Percentiles rank a stretch among this genome's conserved stretches.
phyloP scores from a whole-genome alignment of 1,284 basidiomycete genomes.

The Anthracocystis panici-leucophaei region DNA sequence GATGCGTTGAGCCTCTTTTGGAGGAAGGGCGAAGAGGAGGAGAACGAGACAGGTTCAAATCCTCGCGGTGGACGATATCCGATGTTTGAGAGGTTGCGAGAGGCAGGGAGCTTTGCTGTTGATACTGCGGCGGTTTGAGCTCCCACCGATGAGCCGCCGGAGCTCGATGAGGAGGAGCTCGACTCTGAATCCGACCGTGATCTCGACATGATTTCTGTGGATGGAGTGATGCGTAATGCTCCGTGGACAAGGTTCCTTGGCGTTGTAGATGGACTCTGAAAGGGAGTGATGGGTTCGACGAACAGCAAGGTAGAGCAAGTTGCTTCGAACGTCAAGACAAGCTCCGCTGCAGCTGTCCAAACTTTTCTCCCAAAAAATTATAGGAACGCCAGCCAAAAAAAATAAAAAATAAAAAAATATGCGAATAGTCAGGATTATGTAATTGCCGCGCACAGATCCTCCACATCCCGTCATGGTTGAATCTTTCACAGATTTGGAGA shows the following conservation, averaged over 20 bases:
- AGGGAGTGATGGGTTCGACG: neutral
- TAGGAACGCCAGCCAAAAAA: neutral
- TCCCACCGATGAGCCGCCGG: slow-evolving; percentile 37
- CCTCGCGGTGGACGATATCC: slow-evolving; percentile 46
- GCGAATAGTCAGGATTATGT: slow-evolving; percentile 26
- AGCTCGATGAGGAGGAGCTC: slow-evolving; percentile 43
- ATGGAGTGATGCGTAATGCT: neutral
- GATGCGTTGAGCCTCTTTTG: slow-evolving; percentile 30
- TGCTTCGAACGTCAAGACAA: neutral
- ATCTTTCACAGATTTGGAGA: neutral
- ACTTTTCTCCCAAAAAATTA: slow-evolving; percentile 34
- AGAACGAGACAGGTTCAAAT: slow-evolving; percentile 39
- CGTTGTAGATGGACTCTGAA: neutral
- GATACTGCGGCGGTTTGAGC: slow-evolving; percentile 30
- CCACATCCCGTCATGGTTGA: slow-evolving; percentile 10
- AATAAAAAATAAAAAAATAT: neutral
- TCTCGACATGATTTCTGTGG: slow-evolving; percentile 21
- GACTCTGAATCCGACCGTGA: slow-evolving; percentile 43
- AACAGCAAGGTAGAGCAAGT: neutral
- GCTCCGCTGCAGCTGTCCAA: neutral
- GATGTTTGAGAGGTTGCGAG: slow-evolving; percentile 37
- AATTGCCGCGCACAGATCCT: slow-evolving; percentile 14
- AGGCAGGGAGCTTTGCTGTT: slow-evolving; percentile 29
- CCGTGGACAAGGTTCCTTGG: neutral
- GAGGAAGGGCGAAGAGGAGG: slow-evolving; percentile 16